Conservation (phyloP, 495 filamentous ascomycete genomes). For the Rusavskia elegans region DNA sequence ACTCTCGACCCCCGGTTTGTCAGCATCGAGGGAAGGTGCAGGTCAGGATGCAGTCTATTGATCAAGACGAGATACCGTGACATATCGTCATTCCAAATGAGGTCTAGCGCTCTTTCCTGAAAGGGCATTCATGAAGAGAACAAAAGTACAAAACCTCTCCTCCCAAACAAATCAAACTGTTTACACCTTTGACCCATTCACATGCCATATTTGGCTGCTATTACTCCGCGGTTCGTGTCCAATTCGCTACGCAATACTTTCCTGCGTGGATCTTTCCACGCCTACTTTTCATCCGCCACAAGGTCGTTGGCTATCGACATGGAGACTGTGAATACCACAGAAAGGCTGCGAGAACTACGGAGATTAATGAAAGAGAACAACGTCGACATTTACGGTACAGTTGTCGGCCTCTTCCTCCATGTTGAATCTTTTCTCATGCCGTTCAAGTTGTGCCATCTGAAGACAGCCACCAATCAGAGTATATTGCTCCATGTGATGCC, state of each 20-base stretch:
- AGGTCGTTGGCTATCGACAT: slow-evolving; percentile 37
- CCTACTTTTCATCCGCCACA: neutral
- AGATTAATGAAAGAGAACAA: slow-evolving; percentile 76
- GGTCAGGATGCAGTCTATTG: too few relatives aligned
- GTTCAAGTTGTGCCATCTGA: slow-evolving; percentile 80
- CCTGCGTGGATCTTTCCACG: neutral
- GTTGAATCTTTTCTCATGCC: slow-evolving; percentile 5
- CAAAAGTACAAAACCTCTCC: too few relatives aligned
- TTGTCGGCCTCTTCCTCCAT: slow-evolving; percentile 6
- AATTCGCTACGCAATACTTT: neutral
- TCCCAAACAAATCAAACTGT: too few relatives aligned
- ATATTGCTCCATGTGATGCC: slow-evolving; percentile 86
- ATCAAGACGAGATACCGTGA: too few relatives aligned
- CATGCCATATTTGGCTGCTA: too few relatives aligned
- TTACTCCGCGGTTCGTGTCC: too few relatives aligned
- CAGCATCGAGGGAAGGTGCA: too few relatives aligned
- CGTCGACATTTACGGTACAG: slow-evolving; percentile 86
- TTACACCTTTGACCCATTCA: too few relatives aligned
- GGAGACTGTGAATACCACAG: slow-evolving; percentile 69
- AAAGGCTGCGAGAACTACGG: slow-evolving; percentile 60
- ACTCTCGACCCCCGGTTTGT: too few relatives aligned
- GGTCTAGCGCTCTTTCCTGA: too few relatives aligned
- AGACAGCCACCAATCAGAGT: slow-evolving; percentile 96
- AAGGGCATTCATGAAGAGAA: too few relatives aligned
- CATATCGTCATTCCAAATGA: too few relatives aligned